A percentile compares a stretch with the other conserved stretches of the same genome.
Evolutionary conservation across 1,139 yeast genomes (phyloP).

Genomic region (Yamadazyma conglobata): DNA sequence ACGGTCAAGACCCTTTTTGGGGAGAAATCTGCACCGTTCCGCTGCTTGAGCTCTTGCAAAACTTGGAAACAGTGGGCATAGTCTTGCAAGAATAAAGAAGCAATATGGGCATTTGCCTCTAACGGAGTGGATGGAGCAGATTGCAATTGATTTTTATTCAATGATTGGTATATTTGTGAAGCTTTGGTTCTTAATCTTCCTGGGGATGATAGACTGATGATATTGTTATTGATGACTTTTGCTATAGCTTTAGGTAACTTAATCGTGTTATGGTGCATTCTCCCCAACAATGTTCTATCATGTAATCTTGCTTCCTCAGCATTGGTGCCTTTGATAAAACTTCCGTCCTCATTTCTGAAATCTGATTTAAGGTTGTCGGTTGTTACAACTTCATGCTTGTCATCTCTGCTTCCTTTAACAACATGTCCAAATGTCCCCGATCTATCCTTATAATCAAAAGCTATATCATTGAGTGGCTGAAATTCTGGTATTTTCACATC

Average conservation of each 20-base stretch:
- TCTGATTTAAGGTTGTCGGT: slow-evolving; percentile 16
- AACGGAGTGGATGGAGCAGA: slow-evolving; percentile 48
- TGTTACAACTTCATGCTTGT: slow-evolving; percentile 4
- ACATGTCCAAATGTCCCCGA: slow-evolving; percentile 3
- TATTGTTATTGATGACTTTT: slow-evolving; percentile 55
- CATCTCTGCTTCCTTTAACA: slow-evolving; percentile 1
- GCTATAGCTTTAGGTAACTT: slow-evolving; percentile 52
- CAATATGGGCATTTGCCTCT: slow-evolving; percentile 81
- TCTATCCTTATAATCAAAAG: slow-evolving; percentile 1
- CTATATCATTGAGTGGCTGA: slow-evolving; percentile 1
- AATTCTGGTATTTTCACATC: background rate
- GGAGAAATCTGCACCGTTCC: slow-evolving; percentile 50
- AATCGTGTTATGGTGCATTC: slow-evolving; percentile 43
- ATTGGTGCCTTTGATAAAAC: slow-evolving; percentile 40
- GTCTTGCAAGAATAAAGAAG: slow-evolving; percentile 80
- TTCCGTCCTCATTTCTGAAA: slow-evolving; percentile 37
- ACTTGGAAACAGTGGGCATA: slow-evolving; percentile 72
- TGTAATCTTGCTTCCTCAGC: slow-evolving; percentile 54
- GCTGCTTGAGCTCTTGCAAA: slow-evolving; percentile 59
- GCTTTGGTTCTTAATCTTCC: slow-evolving; percentile 53
- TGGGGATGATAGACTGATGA: slow-evolving; percentile 52
- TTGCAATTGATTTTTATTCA: slow-evolving; percentile 52
- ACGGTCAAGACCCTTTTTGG: slow-evolving; percentile 73
- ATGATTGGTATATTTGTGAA: slow-evolving; percentile 47
- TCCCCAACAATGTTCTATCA: slow-evolving; percentile 44